Evolutionary conservation across 257 asterid species (phyloP).

Genomic region (Solanum dulcamara): DNA sequence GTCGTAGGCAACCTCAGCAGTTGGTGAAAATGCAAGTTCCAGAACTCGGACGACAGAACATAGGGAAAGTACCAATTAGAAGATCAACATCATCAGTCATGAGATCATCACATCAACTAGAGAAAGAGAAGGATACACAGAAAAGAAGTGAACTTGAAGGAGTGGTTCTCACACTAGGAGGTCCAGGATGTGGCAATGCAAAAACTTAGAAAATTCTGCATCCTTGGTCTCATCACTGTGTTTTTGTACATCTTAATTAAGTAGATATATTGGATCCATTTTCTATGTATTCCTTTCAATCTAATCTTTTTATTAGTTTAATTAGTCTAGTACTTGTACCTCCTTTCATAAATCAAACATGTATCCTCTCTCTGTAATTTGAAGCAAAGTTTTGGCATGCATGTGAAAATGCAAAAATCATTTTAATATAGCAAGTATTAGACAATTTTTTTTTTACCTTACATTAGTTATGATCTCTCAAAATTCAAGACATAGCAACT

Average conservation of each 20-base stretch:
- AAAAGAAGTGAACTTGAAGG: slow-evolving; percentile 59
- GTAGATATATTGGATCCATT: background rate
- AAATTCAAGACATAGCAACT: no score
- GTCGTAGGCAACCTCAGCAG: slow-evolving; percentile 26
- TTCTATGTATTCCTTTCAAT: background rate
- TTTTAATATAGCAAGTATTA: background rate
- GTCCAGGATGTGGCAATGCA: slow-evolving; percentile 52
- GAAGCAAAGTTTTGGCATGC: background rate
- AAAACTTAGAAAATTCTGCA: background rate
- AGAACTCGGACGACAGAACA: slow-evolving; percentile 6
- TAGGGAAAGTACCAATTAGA: slow-evolving; percentile 23
- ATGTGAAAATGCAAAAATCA: background rate
- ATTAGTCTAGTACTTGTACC: background rate
- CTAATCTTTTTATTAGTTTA: background rate
- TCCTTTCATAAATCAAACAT: background rate
- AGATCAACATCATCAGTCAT: slow-evolving; percentile 15
- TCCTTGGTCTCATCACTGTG: background rate
- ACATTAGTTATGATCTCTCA: background rate
- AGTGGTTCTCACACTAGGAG: slow-evolving; percentile 66
- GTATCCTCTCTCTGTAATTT: background rate
- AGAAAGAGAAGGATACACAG: slow-evolving; percentile 15
- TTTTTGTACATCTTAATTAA: background rate
- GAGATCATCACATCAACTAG: slow-evolving; percentile 11
- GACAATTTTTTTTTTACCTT: background rate
- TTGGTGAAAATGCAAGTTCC: slow-evolving; percentile 16